These are phyloP conservation scores for Isoetes engelmannii DNA, from an alignment of 83 land plant species.

Conservation along the genomic window DNA sequence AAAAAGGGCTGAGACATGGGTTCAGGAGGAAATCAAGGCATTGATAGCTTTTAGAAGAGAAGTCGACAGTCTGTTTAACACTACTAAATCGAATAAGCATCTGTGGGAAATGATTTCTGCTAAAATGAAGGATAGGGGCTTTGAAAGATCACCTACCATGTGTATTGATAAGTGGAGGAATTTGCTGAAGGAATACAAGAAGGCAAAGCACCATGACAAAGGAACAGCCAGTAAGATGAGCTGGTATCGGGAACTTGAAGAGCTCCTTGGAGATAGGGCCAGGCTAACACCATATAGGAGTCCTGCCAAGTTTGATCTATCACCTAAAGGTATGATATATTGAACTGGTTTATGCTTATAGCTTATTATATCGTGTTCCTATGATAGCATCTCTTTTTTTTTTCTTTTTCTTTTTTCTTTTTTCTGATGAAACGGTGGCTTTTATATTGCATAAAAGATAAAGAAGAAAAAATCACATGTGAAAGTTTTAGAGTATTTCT, in stretches of 20 bases:
- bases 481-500: too few species aligned
- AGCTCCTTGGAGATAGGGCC: conserved; percentile 65
- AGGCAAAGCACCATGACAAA: conserved; percentile 62
- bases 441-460: not conserved
- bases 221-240: conserved; percentile 67
- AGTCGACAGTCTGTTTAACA: conserved; percentile 74
- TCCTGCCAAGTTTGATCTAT: conserved; percentile 19
- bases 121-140: conserved; percentile 91
- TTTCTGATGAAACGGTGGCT: not conserved
- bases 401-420: not conserved
- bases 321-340: conserved; percentile 21
- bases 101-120: conserved; percentile 92
- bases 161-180: conserved; percentile 99
- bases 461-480: too few species aligned
- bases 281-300: conserved; percentile 46
- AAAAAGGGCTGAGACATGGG: conserved; percentile 99
- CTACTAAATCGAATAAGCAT: conserved; percentile 94
- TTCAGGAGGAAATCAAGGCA: conserved; percentile 85
- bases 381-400: not conserved
- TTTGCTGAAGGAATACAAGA: conserved; percentile 90
- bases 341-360: not conserved
- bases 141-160: conserved; percentile 93
- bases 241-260: conserved; percentile 87
- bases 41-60: conserved; percentile 66
- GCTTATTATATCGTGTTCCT: not conserved